These are phyloP conservation scores for Alloteropsis semialata DNA, from an alignment of 176 grass and related monocot species.

Conservation along the genomic window DNA sequence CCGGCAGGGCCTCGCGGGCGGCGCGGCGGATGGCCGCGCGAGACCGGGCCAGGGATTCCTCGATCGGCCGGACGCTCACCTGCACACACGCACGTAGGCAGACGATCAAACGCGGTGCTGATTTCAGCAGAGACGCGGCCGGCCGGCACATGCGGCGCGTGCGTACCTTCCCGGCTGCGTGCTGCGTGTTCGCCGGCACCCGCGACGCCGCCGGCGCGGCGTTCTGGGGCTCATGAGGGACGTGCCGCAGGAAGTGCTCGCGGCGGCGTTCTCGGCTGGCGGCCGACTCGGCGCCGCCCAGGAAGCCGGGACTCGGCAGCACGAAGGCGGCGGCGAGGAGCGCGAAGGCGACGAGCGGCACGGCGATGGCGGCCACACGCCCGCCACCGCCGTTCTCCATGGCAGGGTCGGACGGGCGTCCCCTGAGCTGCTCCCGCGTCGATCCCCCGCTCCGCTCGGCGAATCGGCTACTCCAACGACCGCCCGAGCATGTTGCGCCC, in stretches of 20 bases:
- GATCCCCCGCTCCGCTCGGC: background rate
- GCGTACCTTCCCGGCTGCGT: background rate
- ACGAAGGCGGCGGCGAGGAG: constrained; percentile 9
- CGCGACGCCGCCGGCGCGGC: background rate
- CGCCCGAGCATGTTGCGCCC: background rate
- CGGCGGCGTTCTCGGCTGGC: background rate
- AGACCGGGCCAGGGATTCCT: constrained; percentile 48
- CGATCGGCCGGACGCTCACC: constrained; percentile 35
- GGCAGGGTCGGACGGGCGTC: background rate
- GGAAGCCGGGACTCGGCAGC: background rate
- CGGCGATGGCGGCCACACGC: constrained; percentile 5
- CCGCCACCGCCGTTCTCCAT: constrained; percentile 13
- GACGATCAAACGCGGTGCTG: background rate
- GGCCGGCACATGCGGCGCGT: background rate
- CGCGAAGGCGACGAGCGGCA: constrained; percentile 18
- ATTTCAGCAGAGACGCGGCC: background rate
- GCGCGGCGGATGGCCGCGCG: constrained; percentile 53
- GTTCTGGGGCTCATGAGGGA: constrained; percentile 2
- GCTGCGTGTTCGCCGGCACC: background rate
- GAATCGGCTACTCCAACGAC: background rate
- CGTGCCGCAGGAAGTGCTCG: constrained; percentile 19
- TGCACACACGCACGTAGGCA: background rate
- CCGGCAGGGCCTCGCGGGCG: background rate
- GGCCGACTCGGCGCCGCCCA: background rate
- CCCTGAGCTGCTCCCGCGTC: background rate